Percentiles rank a stretch among this genome's conserved stretches.
Conservation (phyloP, 2,329 filamentous ascomycete species). For the Fusarium sp. region DNA sequence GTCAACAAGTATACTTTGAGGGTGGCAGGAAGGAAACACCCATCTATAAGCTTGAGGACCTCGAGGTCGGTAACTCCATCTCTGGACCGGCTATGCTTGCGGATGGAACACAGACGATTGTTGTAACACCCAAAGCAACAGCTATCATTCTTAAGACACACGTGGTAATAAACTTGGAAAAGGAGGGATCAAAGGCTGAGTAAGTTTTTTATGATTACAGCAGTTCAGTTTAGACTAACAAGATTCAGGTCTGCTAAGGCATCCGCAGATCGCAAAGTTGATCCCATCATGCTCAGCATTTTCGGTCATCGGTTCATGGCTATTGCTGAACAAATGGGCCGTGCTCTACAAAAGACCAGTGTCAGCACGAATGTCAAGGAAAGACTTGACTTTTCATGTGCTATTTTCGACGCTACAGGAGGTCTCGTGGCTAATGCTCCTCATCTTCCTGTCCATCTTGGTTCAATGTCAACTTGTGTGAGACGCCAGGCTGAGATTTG, state of each 20-base stretch:
- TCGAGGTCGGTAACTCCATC: constrained; percentile 79
- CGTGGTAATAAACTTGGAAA: constrained; percentile 86
- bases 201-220: constrained; percentile 33
- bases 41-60: constrained; percentile 83
- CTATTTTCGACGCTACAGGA: constrained; percentile 81
- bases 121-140: constrained; percentile 82
- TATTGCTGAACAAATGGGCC: constrained; percentile 87
- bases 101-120: constrained; percentile 91
- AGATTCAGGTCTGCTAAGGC: constrained; percentile 39
- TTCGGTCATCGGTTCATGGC: constrained; percentile 89
- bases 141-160: constrained; percentile 87
- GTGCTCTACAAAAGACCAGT: constrained; percentile 83
- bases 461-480: constrained; percentile 86
- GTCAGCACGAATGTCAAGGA: constrained; percentile 88
- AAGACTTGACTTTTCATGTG: constrained; percentile 84
- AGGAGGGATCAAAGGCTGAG: constrained; percentile 59
- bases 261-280: constrained; percentile 64
- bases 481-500: constrained; percentile 83
- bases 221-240: neutral
- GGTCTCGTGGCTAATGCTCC: constrained; percentile 84
- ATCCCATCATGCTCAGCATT: constrained; percentile 83
- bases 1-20: constrained; percentile 84
- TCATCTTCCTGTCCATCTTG: constrained; percentile 83
- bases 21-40: constrained; percentile 82
- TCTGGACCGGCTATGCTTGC: constrained; percentile 87